These are phyloP conservation scores for Irpex lacteus DNA, from an alignment of 1,284 basidiomycete genomes.

Conservation along the genomic window DNA sequence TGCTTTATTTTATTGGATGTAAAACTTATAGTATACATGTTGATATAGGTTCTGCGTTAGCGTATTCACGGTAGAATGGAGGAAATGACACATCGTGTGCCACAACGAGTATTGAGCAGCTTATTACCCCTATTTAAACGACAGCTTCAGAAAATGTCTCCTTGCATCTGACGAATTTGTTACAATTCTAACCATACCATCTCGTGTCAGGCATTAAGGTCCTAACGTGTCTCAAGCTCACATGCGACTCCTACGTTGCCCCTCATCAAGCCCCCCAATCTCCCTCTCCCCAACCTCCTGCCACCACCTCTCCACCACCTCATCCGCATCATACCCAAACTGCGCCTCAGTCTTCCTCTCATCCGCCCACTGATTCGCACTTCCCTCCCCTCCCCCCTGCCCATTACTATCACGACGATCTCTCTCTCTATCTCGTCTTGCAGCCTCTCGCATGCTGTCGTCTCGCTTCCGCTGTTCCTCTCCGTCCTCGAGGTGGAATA, in stretches of 20 bases:
- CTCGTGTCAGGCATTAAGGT: too few relatives aligned
- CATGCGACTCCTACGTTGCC: too few relatives aligned
- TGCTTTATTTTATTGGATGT: background rate
- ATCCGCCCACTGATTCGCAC: slow-evolving; percentile 52
- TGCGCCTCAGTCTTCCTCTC: slow-evolving; percentile 38
- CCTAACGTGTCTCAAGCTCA: too few relatives aligned
- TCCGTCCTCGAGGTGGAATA: slow-evolving; percentile 55
- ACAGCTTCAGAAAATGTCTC: too few relatives aligned
- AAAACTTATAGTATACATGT: background rate
- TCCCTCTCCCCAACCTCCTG: slow-evolving; percentile 24
- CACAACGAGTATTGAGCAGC: too few relatives aligned
- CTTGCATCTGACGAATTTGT: too few relatives aligned
- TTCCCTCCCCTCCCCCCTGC: slow-evolving; percentile 27
- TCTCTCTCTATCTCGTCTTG: slow-evolving; percentile 19
- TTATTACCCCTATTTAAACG: too few relatives aligned
- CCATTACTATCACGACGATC: slow-evolving; percentile 3
- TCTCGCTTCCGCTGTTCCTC: slow-evolving; percentile 51
- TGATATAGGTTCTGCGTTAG: background rate
- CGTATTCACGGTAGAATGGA: too few relatives aligned
- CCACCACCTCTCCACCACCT: slow-evolving; percentile 48
- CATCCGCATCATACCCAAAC: slow-evolving; percentile 51
- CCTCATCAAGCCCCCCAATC: background rate
- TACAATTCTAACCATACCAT: too few relatives aligned
- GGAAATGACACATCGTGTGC: too few relatives aligned
- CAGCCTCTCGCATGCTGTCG: slow-evolving; percentile 44